A percentile compares a stretch with the other conserved stretches of the same genome.
Conservation (phyloP, 805 yeast genomes). For the Komagataella populi region DNA sequence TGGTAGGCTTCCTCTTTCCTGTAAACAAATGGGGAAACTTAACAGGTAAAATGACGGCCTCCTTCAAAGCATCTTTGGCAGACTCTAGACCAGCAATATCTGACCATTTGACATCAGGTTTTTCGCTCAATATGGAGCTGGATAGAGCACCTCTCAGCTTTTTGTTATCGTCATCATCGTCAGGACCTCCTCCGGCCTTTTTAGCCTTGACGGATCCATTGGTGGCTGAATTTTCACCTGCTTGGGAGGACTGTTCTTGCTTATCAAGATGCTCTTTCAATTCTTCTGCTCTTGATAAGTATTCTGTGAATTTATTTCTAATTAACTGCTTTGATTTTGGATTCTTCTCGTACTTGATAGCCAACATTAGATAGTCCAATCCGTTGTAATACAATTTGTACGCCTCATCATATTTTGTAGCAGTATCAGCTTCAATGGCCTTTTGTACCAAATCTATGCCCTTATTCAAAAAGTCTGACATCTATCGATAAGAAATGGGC, state of each 20-base stretch:
- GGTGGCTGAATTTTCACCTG: conserved; percentile 37
- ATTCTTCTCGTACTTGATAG: conserved; percentile 89
- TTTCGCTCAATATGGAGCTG: conserved; percentile 83
- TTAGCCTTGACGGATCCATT: conserved; percentile 46
- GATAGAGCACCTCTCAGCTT: conserved; percentile 84
- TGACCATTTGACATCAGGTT: conserved; percentile 86
- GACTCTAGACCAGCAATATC: conserved; percentile 93
- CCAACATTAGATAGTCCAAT: conserved; percentile 88
- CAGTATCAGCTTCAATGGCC: conserved; percentile 90
- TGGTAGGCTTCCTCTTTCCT: conserved; percentile 86
- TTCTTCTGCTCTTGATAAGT: conserved; percentile 86
- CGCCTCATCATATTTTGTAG: conserved; percentile 85
- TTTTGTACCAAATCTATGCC: conserved; percentile 92
- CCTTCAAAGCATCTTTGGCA: conserved; percentile 93
- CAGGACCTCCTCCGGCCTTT: conserved; percentile 25
- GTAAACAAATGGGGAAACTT: conserved; percentile 91
- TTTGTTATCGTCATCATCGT: conserved; percentile 64
- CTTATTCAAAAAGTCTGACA: conserved; percentile 61
- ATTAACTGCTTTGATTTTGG: conserved; percentile 80
- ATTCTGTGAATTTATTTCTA: conserved; percentile 81
- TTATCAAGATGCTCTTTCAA: conserved; percentile 79
- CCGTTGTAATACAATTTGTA: conserved; percentile 88
- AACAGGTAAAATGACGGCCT: conserved; percentile 93
- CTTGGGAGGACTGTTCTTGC: conserved; percentile 26
- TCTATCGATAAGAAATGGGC: background rate